Base-by-base conservation (phyloP, 2,329 filamentous ascomycete genomes). In the Fusarium sp. region DNA sequence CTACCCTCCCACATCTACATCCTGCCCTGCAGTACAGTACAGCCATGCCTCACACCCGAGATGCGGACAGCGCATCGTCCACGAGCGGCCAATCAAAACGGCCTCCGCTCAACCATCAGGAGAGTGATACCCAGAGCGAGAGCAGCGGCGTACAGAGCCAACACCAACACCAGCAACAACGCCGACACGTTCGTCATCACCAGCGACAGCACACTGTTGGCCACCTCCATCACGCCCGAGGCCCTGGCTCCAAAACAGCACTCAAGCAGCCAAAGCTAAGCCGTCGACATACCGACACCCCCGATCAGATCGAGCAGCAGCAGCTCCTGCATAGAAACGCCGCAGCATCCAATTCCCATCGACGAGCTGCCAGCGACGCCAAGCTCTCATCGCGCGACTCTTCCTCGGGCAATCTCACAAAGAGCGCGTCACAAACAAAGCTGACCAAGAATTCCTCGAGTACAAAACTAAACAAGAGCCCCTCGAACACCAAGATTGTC, bases 1-100 rank as follows among this genome's bases (percentile, higher is more conserved):
- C 34, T 29, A n/a, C 34, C 50, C 34, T 27, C 50, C 50, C 50
- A 34, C 32, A 22, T 44, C 42, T 24, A 22, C 22, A 53, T 43
- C 14, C 32, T 38, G 34, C 34, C 34, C 34, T 38, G 34, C 18
- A 38, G 34, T n/a, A 52, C 32, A 38, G 18, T 53, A 66, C 74
- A 78, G 72, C 70, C 78, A 83, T 81, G 83, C 77, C 80, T 75
- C 80, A 79, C 75, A 83, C 84, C 76, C 81, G 79, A 78, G 83
- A 87, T 73, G 77, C 76, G 73, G 82, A 85, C 78, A 84, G 83
- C 80, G 79, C 82, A 79, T 81, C 83, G 72, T 78, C 81, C 71
- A 78, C 80, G 70, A 78, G 79, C 77, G 79, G 81, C 86, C 86
- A 88, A 87, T 87, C 85, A 87, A 87, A 87, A 81, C 83, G 83